Evolutionary conservation across 2,329 filamentous ascomycete genomes (phyloP).

Genomic region (Plectosphaerella cucumerina): DNA sequence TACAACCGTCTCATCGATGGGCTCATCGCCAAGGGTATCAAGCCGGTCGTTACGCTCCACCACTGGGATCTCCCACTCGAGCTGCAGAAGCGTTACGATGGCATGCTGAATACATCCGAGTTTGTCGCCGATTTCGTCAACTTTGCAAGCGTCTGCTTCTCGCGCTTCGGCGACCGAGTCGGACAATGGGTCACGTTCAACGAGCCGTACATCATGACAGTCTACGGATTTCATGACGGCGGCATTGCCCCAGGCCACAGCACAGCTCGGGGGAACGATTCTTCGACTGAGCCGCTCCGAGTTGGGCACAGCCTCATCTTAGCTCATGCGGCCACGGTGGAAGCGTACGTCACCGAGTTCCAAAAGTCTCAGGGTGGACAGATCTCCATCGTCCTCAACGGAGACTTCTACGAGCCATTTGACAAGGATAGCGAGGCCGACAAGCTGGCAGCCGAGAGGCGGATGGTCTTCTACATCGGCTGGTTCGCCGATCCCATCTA

Average conservation of each 20-base stretch:
- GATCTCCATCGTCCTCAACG: conserved; percentile 32
- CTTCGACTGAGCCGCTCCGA: conserved; percentile 30
- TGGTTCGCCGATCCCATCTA: conserved; percentile 36
- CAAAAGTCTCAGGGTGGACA: conserved; percentile 19
- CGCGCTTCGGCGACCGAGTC: conserved; percentile 28
- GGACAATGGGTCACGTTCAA: conserved; percentile 35
- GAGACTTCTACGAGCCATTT: conserved; percentile 32
- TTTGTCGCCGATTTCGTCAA: conserved; percentile 28
- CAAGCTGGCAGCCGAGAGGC: conserved; percentile 24
- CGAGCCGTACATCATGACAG: conserved; percentile 32
- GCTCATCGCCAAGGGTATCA: conserved; percentile 51
- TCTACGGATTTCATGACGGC: conserved; percentile 30
- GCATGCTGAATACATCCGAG: conserved; percentile 25
- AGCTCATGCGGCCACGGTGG: conserved; percentile 27
- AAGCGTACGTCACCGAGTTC: conserved; percentile 27
- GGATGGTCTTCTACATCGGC: conserved; percentile 32
- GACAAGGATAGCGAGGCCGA: conserved; percentile 20
- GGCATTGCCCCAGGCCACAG: conserved; percentile 27
- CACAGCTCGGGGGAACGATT: conserved; percentile 21
- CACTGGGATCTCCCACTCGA: conserved; percentile 53
- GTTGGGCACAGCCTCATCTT: conserved; percentile 30
- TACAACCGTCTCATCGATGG: conserved; percentile 59
- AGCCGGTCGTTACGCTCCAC: conserved; percentile 59
- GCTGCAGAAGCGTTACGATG: conserved; percentile 31
- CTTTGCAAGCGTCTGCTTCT: conserved; percentile 30